Conservation (phyloP, 2,329 filamentous ascomycete genomes). For the Monosporascus sp. region DNA sequence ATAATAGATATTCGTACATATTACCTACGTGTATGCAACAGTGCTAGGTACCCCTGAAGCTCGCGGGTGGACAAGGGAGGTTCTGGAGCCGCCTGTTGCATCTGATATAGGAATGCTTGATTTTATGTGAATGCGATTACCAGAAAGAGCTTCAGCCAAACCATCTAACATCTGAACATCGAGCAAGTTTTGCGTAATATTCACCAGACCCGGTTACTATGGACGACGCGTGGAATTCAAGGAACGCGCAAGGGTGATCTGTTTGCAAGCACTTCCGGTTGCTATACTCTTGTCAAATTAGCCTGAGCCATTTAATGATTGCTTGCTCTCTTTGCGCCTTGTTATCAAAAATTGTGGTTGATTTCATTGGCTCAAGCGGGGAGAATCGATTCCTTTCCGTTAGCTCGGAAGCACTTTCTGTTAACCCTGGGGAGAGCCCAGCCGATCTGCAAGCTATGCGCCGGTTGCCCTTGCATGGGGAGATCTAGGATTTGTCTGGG, state of each 20-base stretch:
- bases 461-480: not conserved
- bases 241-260: no score
- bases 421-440: not conserved
- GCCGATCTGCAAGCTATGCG: not conserved
- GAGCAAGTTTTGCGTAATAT: no score
- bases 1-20: not conserved
- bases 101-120: no score
- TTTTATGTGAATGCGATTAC: no score
- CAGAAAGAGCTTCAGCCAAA: no score
- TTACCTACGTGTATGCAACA: not conserved
- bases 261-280: no score
- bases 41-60: not conserved
- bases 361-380: not conserved
- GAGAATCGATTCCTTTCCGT: not conserved
- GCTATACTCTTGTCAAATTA: no score
- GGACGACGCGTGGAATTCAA: no score
- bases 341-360: not conserved
- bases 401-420: not conserved
- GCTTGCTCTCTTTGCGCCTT: no score
- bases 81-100: not conserved
- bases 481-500: not conserved
- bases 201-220: no score
- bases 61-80: not conserved
- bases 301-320: no score
- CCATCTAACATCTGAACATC: no score